Evolutionary conservation across 139 green algal species (phyloP).

Genomic region (Chlamydomonas schloesseri): DNA sequence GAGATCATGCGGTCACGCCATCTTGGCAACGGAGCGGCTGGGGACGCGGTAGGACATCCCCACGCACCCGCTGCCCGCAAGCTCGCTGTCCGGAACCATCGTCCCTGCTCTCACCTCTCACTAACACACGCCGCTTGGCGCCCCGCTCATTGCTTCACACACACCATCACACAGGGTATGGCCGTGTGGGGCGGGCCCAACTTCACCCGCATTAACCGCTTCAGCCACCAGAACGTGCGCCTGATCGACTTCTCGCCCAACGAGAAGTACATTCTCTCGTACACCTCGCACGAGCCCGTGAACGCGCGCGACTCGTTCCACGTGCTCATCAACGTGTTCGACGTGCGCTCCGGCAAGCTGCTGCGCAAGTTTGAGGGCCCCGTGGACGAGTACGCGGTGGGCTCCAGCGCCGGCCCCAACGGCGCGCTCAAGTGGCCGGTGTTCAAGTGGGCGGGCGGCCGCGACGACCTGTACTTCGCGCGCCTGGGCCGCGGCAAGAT

Average conservation of each 20-base stretch:
- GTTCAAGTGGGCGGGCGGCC: conserved; percentile 94
- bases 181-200: conserved; percentile 91
- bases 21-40: too few relatives aligned
- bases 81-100: too few relatives aligned
- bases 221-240: conserved; percentile 66
- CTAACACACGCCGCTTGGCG: too few relatives aligned
- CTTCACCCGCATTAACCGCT: conserved; percentile 71
- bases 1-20: too few relatives aligned
- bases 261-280: conserved; percentile 92
- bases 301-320: conserved; percentile 19
- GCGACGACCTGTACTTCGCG: conserved; percentile 89
- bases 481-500: conserved; percentile 83
- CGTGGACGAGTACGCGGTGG: conserved; percentile 85
- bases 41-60: too few relatives aligned
- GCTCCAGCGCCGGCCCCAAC: conserved; percentile 63
- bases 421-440: conserved; percentile 86
- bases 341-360: conserved; percentile 78
- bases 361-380: conserved; percentile 75
- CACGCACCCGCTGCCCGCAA: too few relatives aligned
- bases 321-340: conserved; percentile 81
- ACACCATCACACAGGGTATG: conserved; percentile 85
- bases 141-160: too few relatives aligned
- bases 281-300: conserved; percentile 58
- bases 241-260: conserved; percentile 91
- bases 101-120: too few relatives aligned